phyloP scores from a whole-genome alignment of 495 filamentous ascomycete genomes.

The Neurospora pannonica region DNA sequence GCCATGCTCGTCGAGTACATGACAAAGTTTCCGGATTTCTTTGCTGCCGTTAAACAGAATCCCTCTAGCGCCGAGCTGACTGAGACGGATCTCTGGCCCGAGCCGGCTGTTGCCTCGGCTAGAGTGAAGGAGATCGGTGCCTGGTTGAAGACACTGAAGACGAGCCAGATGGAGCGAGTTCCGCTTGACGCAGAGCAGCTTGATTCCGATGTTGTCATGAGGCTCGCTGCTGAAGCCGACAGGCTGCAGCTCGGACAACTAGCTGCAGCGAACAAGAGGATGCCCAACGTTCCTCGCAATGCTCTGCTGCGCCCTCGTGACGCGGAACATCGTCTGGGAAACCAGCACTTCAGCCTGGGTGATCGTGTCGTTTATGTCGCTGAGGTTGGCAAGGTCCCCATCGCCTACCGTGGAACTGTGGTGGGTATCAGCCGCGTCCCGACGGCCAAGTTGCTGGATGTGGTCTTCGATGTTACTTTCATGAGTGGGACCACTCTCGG shows the following conservation, averaged over 20 bases:
- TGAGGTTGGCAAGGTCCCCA: conserved; percentile 88
- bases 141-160: conserved; percentile 85
- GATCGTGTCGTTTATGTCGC: conserved; percentile 90
- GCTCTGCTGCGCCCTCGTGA: conserved; percentile 86
- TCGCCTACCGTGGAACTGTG: conserved; percentile 83
- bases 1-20: conserved; percentile 78
- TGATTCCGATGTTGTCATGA: conserved; percentile 77
- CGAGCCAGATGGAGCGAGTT: conserved; percentile 84
- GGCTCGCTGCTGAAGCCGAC: conserved; percentile 73
- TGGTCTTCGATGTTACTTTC: conserved; percentile 88
- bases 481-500: conserved; percentile 91
- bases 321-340: conserved; percentile 79
- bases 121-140: conserved; percentile 75
- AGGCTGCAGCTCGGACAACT: conserved; percentile 38
- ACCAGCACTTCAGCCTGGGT: conserved; percentile 76
- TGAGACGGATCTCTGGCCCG: conserved; percentile 79
- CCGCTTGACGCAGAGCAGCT: conserved; percentile 93
- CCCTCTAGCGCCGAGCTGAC: conserved; percentile 36
- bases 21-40: conserved; percentile 88
- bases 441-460: conserved; percentile 71
- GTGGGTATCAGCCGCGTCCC: conserved; percentile 82
- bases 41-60: conserved; percentile 69
- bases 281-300: conserved; percentile 71
- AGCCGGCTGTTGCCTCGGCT: conserved; percentile 54
- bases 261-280: conserved; percentile 36